Evolutionary conservation across 139 green algal species (phyloP).

Genomic region (Pseudopediastrum boryanum): DNA sequence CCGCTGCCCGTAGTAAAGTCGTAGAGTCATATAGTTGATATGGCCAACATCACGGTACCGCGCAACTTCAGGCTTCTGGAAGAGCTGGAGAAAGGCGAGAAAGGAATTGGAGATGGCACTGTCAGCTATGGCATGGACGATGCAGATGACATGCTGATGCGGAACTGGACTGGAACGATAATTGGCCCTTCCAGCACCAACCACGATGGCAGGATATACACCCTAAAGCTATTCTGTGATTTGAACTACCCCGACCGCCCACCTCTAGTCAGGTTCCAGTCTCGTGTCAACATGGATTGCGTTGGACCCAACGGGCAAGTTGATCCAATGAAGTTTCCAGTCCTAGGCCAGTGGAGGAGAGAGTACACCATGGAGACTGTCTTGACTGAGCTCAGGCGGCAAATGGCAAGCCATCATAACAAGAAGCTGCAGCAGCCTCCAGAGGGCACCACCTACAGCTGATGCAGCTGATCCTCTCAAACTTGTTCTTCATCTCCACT

Average conservation of each 20-base stretch:
- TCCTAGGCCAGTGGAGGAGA: constrained; percentile 82
- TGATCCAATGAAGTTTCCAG: constrained; percentile 75
- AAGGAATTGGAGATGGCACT: constrained; percentile 94
- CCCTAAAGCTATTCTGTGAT: constrained; percentile 84
- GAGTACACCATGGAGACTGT: constrained; percentile 90
- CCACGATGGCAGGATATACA: constrained; percentile 95
- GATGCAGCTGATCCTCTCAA: no score
- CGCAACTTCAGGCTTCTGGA: constrained; percentile 97
- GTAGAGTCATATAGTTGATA: no score
- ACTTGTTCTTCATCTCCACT: no score
- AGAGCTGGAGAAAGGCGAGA: constrained; percentile 94
- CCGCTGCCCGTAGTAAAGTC: no score
- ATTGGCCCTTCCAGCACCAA: constrained; percentile 89
- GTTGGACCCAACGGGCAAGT: constrained; percentile 70
- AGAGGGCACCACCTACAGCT: constrained; percentile 68
- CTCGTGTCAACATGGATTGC: constrained; percentile 76
- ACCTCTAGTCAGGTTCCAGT: constrained; percentile 67
- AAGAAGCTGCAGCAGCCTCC: constrained; percentile 90
- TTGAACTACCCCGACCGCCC: constrained; percentile 84
- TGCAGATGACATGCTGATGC: constrained; percentile 88
- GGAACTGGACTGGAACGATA: constrained; percentile 96
- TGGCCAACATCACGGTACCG: constrained; percentile 73
- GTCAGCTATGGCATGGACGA: constrained; percentile 97
- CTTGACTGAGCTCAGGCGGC: constrained; percentile 85
- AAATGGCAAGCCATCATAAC: constrained; percentile 88